Evolutionary conservation across 192 early-diverging fungal genomes (phyloP), one percentile per base, ranked within the genome.

Genomic region (Coemansia sp.): DNA sequence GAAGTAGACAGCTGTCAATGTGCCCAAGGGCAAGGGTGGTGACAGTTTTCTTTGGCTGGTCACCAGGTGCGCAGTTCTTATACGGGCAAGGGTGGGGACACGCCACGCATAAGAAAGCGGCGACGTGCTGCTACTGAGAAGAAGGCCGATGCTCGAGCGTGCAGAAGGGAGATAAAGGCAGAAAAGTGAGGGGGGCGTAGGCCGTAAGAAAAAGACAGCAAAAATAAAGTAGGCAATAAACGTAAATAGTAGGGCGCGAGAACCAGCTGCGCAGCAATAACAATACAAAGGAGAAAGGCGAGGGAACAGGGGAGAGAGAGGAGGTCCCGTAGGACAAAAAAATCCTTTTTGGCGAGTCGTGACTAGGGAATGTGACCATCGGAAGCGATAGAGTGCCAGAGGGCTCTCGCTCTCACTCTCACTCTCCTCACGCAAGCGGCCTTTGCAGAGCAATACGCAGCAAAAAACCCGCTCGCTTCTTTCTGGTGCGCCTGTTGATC

Each of bases 261-360:
- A 55, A 55, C 51, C 51, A 55, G 51, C 51, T 55, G 51, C 51
- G 51, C 51, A 55, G 51, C 24, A n/a, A 55, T 4, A 14, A 51
- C 3, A 63, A 46, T 18, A 63, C 21, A 63, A 36, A 64, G 20
- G 38, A 10, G 57, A 63, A 48, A 45, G 18, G 60, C 16, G 36
- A 53, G 16, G 20, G 48, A 35, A 36, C 37, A 1, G 23, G 40
- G 6, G 55, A 39, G 42, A 42, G 11, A 24, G 6, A 40, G 36
- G 31, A 18, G 34, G 38, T 14, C 40, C 16, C 18, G 21, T 2
- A 14, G 11, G 24, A 48, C 42, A 48, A 56, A 56, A 16, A 24
- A 35, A 20, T n/a, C 21, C 14, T 40, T 40, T 40, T 16, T 55
- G 0, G 16, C 51, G 26, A 55, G 51, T 28, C 51, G 51, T 55